Evolutionary conservation across 441 rosid species (phyloP).

Genomic region (Omphalea diandra): DNA sequence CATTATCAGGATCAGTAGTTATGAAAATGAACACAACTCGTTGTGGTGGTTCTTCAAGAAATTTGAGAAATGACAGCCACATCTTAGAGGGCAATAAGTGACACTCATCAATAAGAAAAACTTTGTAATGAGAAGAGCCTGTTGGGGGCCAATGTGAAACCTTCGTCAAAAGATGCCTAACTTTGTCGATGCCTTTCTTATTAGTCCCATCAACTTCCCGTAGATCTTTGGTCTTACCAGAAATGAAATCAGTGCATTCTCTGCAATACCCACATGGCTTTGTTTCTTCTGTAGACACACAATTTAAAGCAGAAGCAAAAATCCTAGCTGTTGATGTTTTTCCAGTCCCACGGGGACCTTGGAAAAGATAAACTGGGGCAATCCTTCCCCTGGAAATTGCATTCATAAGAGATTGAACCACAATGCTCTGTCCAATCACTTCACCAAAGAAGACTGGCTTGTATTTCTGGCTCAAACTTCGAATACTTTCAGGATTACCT

Average conservation of each 20-base stretch:
- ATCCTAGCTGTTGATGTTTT: constrained; percentile 89
- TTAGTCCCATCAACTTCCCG: constrained; percentile 85
- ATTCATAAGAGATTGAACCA: constrained; percentile 78
- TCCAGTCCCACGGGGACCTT: constrained; percentile 97
- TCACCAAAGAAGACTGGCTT: constrained; percentile 83
- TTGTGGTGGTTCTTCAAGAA: constrained; percentile 81
- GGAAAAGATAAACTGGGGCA: constrained; percentile 93
- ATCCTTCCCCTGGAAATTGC: constrained; percentile 79
- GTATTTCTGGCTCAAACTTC: constrained; percentile 90
- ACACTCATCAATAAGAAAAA: constrained; percentile 88
- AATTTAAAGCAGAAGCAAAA: constrained; percentile 86
- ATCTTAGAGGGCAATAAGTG: constrained; percentile 85
- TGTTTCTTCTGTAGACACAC: constrained; percentile 55
- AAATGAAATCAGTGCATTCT: constrained; percentile 68
- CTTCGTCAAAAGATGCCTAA: constrained; percentile 60
- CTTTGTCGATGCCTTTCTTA: constrained; percentile 67
- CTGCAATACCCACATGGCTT: constrained; percentile 91
- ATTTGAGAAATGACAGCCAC: constrained; percentile 92
- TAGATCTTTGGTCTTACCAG: constrained; percentile 66
- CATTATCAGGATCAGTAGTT: constrained; percentile 89
- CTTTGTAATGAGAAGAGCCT: constrained; percentile 51
- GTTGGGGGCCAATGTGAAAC: constrained; percentile 49
- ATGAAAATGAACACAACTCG: constrained; percentile 77
- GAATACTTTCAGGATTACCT: constrained; percentile 54
- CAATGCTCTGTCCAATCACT: constrained; percentile 88